Evolutionary conservation across 345 rosid species (phyloP).

Genomic region (Excoecaria agallocha): DNA sequence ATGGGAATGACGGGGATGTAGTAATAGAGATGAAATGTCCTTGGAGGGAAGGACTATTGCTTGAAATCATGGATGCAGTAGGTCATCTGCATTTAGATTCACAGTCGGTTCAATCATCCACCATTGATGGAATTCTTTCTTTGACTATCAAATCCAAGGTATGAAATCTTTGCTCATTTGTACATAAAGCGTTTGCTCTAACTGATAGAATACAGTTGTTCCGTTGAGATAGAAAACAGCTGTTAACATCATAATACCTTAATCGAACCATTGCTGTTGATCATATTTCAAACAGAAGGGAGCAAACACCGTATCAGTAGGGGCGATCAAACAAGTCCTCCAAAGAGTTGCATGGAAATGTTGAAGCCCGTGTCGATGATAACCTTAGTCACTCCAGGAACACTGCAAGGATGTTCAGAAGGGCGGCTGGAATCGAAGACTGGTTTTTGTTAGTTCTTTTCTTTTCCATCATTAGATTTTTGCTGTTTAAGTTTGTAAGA

Average conservation of each 20-base stretch:
- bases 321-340: constrained; percentile 55
- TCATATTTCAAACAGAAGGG: constrained; percentile 42
- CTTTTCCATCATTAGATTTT: too few relatives aligned
- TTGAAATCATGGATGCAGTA: constrained; percentile 69
- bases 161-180: background rate
- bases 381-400: background rate
- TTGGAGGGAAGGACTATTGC: constrained; percentile 82
- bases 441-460: background rate
- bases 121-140: constrained; percentile 55
- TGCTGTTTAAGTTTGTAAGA: constrained; percentile 34
- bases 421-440: background rate
- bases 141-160: constrained; percentile 73
- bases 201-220: too few relatives aligned
- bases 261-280: background rate
- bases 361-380: constrained; percentile 24
- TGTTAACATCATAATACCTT: background rate
- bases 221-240: too few relatives aligned
- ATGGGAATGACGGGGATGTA: constrained; percentile 47
- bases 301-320: constrained; percentile 38
- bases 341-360: constrained; percentile 57
- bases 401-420: background rate
- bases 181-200: too few relatives aligned
- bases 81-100: constrained; percentile 68
- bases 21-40: constrained; percentile 62
- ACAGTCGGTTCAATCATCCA: constrained; percentile 72